Conservation (phyloP, 345 rosid species). For the Eucalyptus melliodora region DNA sequence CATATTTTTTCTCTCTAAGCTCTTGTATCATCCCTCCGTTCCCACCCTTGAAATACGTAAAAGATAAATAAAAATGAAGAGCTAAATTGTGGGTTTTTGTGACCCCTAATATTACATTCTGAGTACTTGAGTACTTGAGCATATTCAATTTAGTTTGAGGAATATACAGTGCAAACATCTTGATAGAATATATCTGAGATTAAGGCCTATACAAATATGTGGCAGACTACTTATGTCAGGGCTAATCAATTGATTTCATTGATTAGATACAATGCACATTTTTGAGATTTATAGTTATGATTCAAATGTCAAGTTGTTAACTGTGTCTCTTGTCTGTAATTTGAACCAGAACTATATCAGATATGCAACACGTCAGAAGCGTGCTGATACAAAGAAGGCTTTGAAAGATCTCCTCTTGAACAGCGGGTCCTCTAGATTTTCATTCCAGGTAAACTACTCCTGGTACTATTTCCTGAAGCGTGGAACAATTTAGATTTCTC, state of each 20-base stretch:
- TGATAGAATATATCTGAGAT: not conserved
- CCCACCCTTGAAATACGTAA: not conserved
- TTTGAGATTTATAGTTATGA: not conserved
- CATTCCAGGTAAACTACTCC: slow-evolving; percentile 19
- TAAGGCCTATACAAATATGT: not conserved
- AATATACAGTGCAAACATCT: not conserved
- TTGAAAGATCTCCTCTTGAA: slow-evolving; percentile 27
- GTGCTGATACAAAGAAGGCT: slow-evolving; percentile 43
- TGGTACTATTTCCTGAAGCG: not conserved
- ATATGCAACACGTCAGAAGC: slow-evolving; percentile 40
- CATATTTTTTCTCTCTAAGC: not conserved
- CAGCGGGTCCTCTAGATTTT: slow-evolving; percentile 7
- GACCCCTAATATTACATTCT: not conserved
- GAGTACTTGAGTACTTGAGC: not conserved
- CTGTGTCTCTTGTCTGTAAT: slow-evolving; percentile 1
- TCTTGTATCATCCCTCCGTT: not conserved
- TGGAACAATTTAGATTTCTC: not conserved
- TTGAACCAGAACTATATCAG: slow-evolving; percentile 23
- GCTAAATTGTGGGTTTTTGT: not conserved
- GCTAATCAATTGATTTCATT: not conserved
- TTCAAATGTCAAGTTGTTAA: not conserved
- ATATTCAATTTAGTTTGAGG: not conserved
- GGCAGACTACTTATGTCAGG: not conserved
- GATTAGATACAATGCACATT: not conserved
- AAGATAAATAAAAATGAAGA: not conserved